phyloP scores from a whole-genome alignment of 2,329 filamentous ascomycete species.

The Trichoderma gracile region DNA sequence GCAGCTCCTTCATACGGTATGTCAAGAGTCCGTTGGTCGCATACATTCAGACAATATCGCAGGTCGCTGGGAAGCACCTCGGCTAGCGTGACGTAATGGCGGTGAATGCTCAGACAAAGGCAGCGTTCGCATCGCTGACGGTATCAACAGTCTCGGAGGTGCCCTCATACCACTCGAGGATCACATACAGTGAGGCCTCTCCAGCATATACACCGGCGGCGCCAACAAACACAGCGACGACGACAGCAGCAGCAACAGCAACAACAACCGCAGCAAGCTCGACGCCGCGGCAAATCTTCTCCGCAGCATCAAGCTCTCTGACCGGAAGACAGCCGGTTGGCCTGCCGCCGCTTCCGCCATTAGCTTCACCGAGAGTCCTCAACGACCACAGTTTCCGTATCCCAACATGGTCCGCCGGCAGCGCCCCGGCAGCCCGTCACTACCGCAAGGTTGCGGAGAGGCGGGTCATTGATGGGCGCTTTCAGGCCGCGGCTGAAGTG shows the following conservation, averaged over 20 bases:
- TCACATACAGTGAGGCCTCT: conserved; percentile 48
- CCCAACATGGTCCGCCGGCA: conserved; percentile 59
- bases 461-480: conserved; percentile 52
- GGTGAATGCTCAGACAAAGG: neutral
- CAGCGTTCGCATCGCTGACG: neutral
- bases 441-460: conserved; percentile 66
- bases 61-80: neutral
- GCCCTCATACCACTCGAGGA: conserved; percentile 63
- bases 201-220: conserved; percentile 52
- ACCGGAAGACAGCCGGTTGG: conserved; percentile 44
- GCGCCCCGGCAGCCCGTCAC: conserved; percentile 56
- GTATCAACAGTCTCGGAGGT: conserved; percentile 57
- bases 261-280: neutral
- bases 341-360: conserved; percentile 53
- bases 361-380: conserved; percentile 42
- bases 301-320: conserved; percentile 32
- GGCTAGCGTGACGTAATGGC: neutral
- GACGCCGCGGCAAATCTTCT: conserved; percentile 19
- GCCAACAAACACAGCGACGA: conserved; percentile 20
- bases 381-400: conserved; percentile 57
- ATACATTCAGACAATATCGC: neutral
- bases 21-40: conserved; percentile 31
- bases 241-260: neutral
- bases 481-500: conserved; percentile 35
- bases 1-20: conserved; percentile 68